Percentiles rank a stretch among this genome's conserved stretches.
Conservation (phyloP, 169 alveolate species). For the Cryptosporidium baileyi region DNA sequence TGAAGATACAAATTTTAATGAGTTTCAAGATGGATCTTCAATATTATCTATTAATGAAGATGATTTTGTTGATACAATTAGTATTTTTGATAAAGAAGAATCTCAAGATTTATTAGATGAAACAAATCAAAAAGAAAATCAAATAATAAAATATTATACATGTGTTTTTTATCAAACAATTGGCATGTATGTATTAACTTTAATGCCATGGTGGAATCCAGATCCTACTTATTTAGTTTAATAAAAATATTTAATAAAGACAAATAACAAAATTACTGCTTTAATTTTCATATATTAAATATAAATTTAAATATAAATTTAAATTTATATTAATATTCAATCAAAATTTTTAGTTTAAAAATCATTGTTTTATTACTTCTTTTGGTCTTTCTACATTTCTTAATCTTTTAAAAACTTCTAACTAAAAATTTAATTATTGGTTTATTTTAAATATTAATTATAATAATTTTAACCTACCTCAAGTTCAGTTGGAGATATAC, state of each 20-base stretch:
- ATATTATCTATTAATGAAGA: background rate
- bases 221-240: constrained; percentile 49
- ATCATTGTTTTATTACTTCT: background rate
- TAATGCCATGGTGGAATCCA: constrained; percentile 70
- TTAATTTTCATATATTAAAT: background rate
- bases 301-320: background rate
- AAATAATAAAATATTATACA: background rate
- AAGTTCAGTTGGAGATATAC: constrained; percentile 5
- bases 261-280: background rate
- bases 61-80: background rate
- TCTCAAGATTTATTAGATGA: background rate
- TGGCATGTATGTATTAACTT: constrained; percentile 54
- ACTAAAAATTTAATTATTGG: background rate
- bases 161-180: constrained; percentile 34
- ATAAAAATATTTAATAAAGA: background rate
- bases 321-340: background rate
- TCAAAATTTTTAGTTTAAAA: background rate
- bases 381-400: constrained; percentile 64
- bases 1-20: background rate
- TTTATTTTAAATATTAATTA: background rate
- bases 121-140: background rate
- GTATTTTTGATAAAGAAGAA: background rate
- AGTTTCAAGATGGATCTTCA: background rate
- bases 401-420: constrained; percentile 26
- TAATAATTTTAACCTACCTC: constrained; percentile 31